Percentiles rank a stretch among this genome's conserved stretches.
phyloP scores from a whole-genome alignment of 164 flowering plant species.

The Liriodendron chinense region DNA sequence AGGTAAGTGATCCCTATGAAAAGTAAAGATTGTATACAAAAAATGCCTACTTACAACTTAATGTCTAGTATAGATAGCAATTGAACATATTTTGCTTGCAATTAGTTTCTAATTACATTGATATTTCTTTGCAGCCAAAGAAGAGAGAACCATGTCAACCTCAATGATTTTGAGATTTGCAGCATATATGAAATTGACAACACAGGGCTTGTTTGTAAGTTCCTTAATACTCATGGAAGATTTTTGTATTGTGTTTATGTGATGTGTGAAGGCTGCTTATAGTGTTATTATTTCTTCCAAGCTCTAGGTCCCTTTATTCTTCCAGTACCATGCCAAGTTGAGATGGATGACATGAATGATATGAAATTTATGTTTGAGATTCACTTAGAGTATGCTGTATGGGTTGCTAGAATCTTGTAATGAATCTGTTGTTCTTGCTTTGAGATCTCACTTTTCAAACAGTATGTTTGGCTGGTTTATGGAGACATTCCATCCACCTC shows the following conservation, averaged over 20 bases:
- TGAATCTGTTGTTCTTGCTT: not conserved
- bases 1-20: constrained; percentile 28
- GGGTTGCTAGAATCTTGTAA: not conserved
- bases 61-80: not conserved
- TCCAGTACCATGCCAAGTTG: not conserved
- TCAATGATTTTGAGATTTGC: constrained; percentile 70
- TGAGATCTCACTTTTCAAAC: not conserved
- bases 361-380: not conserved
- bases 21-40: not conserved
- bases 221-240: not conserved
- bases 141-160: constrained; percentile 41
- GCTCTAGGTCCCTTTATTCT: not conserved
- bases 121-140: constrained; percentile 57
- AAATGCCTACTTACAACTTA: not conserved
- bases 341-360: not conserved
- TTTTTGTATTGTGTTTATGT: not conserved
- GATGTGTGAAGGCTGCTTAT: not conserved
- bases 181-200: constrained; percentile 68
- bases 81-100: not conserved
- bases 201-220: constrained; percentile 96
- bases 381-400: not conserved
- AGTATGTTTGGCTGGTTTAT: too few relatives aligned
- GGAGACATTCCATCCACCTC: too few relatives aligned
- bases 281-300: not conserved
- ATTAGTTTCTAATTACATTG: constrained; percentile 4